Percentiles rank a stretch among this genome's conserved stretches.
Conservation (phyloP, 169 alveolate species). For the Plasmodium cynomolgi region DNA sequence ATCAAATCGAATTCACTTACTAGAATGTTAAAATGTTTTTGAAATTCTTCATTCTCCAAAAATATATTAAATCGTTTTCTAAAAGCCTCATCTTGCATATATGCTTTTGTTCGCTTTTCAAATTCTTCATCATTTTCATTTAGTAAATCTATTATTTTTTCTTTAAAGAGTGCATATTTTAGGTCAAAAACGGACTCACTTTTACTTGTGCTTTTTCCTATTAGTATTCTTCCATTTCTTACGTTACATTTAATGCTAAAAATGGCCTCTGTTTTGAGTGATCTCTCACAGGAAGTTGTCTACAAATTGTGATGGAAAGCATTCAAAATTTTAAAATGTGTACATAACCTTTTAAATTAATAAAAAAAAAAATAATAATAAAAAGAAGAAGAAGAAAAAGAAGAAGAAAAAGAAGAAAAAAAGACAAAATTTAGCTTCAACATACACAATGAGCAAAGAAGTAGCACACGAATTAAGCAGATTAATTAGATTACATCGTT, state of each 20-base stretch:
- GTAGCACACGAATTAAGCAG: not conserved
- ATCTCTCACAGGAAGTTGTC: not conserved
- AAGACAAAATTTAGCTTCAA: not conserved
- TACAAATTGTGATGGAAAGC: not conserved
- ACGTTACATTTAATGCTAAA: not conserved
- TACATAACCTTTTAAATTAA: not conserved
- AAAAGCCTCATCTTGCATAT: not conserved
- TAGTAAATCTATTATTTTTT: not conserved
- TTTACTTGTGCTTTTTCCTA: not conserved
- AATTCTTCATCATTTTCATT: not conserved
- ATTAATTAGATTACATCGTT: not conserved
- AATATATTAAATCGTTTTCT: not conserved
- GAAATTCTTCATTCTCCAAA: not conserved
- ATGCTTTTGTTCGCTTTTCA: not conserved
- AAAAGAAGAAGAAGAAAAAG: not conserved
- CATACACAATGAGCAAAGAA: not conserved
- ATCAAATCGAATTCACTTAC: not conserved
- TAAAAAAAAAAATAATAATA: not conserved
- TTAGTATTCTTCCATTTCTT: not conserved
- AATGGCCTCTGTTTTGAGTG: not conserved
- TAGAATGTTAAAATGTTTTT: not conserved
- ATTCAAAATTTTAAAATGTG: not conserved
- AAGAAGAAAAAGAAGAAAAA: not conserved
- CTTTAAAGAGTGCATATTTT: not conserved
- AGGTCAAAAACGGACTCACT: not conserved